A percentile compares a stretch with the other conserved stretches of the same genome.
These are phyloP conservation scores for Penicillium bialowiezense DNA, from an alignment of 495 filamentous ascomycete species.

Conservation along the genomic window DNA sequence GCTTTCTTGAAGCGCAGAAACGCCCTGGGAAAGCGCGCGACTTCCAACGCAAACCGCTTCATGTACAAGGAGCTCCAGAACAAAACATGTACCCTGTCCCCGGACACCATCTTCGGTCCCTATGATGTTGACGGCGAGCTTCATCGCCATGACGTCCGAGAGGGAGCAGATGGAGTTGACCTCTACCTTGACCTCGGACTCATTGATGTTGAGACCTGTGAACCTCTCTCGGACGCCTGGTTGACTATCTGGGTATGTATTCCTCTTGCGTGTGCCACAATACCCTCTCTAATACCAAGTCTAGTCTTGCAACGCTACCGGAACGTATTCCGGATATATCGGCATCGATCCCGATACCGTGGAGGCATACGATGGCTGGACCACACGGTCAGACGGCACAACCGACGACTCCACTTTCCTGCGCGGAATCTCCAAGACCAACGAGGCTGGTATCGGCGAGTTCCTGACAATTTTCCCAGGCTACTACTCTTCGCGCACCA, in stretches of 20 bases:
- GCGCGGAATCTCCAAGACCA: constrained; percentile 8
- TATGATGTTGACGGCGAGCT: constrained; percentile 12
- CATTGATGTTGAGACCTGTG: constrained; percentile 12
- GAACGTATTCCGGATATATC: constrained; percentile 9
- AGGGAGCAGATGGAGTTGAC: constrained; percentile 5
- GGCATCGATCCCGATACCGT: constrained; percentile 6
- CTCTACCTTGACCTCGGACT: neutral
- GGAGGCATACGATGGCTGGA: neutral
- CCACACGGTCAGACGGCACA: constrained; percentile 1
- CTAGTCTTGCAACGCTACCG: constrained; percentile 13
- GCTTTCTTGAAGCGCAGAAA: constrained; percentile 3
- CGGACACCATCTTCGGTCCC: constrained; percentile 10
- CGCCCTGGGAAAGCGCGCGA: neutral
- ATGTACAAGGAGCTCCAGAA: constrained; percentile 14
- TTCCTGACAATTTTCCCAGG: constrained; percentile 13
- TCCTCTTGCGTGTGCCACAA: neutral
- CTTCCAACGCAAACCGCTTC: neutral
- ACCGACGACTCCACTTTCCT: constrained; percentile 12
- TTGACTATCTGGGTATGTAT: constrained; percentile 12
- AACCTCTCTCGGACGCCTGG: constrained; percentile 10
- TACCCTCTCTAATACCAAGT: neutral
- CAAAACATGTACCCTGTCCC: constrained; percentile 2
- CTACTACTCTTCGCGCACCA: constrained; percentile 9
- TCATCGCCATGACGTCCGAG: constrained; percentile 8
- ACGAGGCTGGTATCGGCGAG: constrained; percentile 8